Evolutionary conservation across 805 yeast species (phyloP), one percentile per base, ranked within the genome.

Genomic region (Saccharomyces kudriavzevii): DNA sequence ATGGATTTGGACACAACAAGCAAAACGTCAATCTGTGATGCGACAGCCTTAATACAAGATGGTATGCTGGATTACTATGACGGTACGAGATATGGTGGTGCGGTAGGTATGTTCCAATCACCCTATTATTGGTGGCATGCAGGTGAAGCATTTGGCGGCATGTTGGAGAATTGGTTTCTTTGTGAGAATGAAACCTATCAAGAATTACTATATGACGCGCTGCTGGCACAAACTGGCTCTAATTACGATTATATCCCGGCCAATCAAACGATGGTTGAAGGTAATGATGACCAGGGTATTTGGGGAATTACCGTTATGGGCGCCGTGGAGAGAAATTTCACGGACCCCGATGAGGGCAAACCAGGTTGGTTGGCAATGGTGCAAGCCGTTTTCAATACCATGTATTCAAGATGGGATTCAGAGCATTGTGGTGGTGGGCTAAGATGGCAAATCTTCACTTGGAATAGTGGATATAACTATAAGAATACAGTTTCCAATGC

Each of bases 111-210:
- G 81, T 86, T 86, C 63, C 73, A 79, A 11, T 65, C 77, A 57
- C 90, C 90, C 0, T 87, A 87, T 67, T 84, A 83, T 70, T 90
- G 94, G 90, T 88, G 96, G 96, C 84, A 86, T 69, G 89, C 91
- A 43, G 96, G 95, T 62, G 92, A 88, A 60, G 90, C 90, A 0
- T 84, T 75, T 69, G 80, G 79, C 13, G 72, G 77, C 1, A 67
- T 87, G 73, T 66, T 92, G 40, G 96, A 89, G 68, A 87, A 83
- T 65, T 79, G 87, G 75, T 82, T 72, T 60, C 79, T 81, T 61
- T 85, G 92, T 69, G 75, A 82, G 49, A 84, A 91, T 70, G 78
- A 77, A 57, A 79, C 90, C 0, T 86, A 77, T 62, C 82, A 79
- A 52, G 73, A 74, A 1, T 53, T 79, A 17, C 74, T 89, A 54